These are phyloP conservation scores for Metarhizium album DNA, from an alignment of 2,329 filamentous ascomycete genomes.

Conservation along the genomic window DNA sequence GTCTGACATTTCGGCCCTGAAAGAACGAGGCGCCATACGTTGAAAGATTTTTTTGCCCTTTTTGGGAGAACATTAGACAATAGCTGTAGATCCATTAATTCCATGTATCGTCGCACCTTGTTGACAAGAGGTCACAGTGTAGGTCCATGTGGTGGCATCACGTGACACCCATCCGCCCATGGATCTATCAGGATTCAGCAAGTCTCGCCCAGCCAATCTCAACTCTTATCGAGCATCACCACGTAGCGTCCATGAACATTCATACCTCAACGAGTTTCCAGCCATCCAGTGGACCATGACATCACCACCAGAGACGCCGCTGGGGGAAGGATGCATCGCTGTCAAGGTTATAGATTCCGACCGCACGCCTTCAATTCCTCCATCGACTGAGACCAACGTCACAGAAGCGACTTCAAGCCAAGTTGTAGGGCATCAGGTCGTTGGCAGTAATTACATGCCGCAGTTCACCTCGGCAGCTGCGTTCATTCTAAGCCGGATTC, in stretches of 20 bases:
- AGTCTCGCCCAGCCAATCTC: too few relatives aligned
- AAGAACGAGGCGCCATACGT: slow-evolving; percentile 53
- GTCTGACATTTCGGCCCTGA: slow-evolving; percentile 50
- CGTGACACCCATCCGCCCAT: neutral
- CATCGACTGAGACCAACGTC: neutral
- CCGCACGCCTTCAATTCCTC: neutral
- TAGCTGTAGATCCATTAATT: neutral
- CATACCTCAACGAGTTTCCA: too few relatives aligned
- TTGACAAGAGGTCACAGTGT: neutral
- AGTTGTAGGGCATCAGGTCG: neutral
- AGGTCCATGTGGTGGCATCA: neutral
- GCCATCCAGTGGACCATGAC: neutral
- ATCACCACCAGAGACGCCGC: neutral
- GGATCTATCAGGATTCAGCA: too few relatives aligned
- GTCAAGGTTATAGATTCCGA: neutral
- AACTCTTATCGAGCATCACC: too few relatives aligned
- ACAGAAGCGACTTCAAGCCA: neutral
- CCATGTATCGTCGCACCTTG: neutral
- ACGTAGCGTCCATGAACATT: neutral
- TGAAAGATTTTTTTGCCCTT: slow-evolving; percentile 22
- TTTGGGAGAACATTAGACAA: neutral
- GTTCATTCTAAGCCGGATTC: slow-evolving; percentile 5
- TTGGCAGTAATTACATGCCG: neutral
- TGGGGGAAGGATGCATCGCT: neutral
- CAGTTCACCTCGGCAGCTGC: slow-evolving; percentile 4